phyloP scores from a whole-genome alignment of 192 early-diverging fungal genomes.

The Linnemannia schmuckeri region DNA sequence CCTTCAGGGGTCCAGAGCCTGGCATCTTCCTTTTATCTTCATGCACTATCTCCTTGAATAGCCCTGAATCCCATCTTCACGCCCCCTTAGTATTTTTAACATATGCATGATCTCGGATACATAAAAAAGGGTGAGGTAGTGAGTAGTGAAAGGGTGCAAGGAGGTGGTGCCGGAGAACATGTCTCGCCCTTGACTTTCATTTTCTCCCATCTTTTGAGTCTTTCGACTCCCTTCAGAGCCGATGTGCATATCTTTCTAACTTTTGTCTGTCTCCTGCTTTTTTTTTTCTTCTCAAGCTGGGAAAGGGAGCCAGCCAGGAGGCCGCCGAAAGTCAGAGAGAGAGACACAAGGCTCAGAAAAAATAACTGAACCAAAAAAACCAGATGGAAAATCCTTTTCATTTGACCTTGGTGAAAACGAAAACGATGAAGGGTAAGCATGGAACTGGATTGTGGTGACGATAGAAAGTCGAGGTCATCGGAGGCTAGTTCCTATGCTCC shows the following conservation, averaged over 20 bases:
- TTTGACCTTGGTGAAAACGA: not conserved
- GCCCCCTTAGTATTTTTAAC: not conserved
- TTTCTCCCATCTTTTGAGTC: not conserved
- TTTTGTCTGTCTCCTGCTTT: conserved; percentile 6
- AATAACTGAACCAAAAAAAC: not conserved
- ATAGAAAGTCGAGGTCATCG: not conserved
- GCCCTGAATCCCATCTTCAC: not conserved
- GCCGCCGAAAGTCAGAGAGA: not conserved
- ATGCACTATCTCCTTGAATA: not conserved
- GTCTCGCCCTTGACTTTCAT: not conserved
- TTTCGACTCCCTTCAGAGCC: not conserved
- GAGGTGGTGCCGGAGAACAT: not conserved
- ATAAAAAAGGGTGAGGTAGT: not conserved
- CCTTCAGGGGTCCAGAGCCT: not conserved
- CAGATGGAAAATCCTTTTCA: not conserved
- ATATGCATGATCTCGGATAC: not conserved
- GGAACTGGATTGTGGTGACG: not conserved
- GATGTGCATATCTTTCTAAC: not conserved
- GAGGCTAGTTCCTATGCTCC: not conserved
- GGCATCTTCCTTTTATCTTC: not conserved
- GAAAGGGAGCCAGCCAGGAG: not conserved
- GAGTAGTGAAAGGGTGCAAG: not conserved
- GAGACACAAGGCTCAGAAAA: not conserved
- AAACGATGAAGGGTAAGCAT: not conserved
- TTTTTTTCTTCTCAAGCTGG: not conserved